Base-by-base conservation (phyloP, 495 filamentous ascomycete species). In the Penicillium ochrochloron region DNA sequence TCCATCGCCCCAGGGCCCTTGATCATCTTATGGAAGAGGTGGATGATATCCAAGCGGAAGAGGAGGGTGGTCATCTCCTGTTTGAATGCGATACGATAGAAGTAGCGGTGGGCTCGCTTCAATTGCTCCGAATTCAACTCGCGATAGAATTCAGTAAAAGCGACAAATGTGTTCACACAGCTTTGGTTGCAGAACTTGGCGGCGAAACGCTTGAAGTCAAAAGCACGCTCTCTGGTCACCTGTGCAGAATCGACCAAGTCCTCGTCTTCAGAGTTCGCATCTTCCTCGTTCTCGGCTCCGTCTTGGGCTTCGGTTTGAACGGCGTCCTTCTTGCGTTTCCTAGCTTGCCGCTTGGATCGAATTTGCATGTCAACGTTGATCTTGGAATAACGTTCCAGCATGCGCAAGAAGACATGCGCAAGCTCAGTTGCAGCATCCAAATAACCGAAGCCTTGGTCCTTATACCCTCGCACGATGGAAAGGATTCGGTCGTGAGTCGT, bases 11-110 rank as follows among this genome's bases (percentile, higher is more conserved):
- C 88, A 0, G 92, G 91, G 2, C 96, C 96, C 73, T 96, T 96
- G 73, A 98, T 92, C 86, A 98, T 94, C 64, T 87, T 86, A 67
- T 97, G 88, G 52, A 99, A 89, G 15, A 97, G 82, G 42, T 88
- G 87, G 60, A 99, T 86, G 15, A 97, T 96, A 69, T 98, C 96
- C 3, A 97, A 78, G 5, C 96, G 88, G 72, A 92, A 97, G 3
- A 99, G 83, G 76, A 97, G 83, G 14, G 96, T 88, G 62, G 88
- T 89, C 80, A 95, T 88, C 50, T 96, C 92, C 70, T 93, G 89
- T 77, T 97, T 98, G 83, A 97, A 97, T 5, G 93, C 94, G 46
- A 96, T 85, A 2, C 95, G 89, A 66, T 98, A 94, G 75, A 99
- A 94, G 69, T 95, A 98, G 10, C 95, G 92, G 76, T 98, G 94